phyloP scores from a whole-genome alignment of 129 eudicot genomes.

The Flaveria trinervia region DNA sequence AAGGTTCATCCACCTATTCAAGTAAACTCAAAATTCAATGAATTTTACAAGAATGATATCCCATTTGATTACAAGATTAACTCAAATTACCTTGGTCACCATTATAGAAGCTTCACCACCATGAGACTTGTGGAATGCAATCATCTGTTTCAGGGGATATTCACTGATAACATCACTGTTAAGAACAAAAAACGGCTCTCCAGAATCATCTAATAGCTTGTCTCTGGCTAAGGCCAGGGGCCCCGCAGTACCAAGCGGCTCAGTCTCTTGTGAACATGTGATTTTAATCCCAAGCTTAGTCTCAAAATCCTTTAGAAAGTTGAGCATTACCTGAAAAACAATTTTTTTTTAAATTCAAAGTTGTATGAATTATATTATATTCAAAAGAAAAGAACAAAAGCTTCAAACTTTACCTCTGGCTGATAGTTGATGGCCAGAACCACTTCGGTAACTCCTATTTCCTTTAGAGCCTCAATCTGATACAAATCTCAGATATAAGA shows the following conservation, averaged over 20 bases:
- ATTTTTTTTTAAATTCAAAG: neutral
- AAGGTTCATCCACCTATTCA: slow-evolving; percentile 87
- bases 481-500: slow-evolving; percentile 14
- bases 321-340: slow-evolving; percentile 57
- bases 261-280: slow-evolving; percentile 84
- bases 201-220: slow-evolving; percentile 67
- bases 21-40: slow-evolving; percentile 4
- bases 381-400: neutral
- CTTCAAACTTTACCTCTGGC: slow-evolving; percentile 73
- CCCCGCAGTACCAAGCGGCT: slow-evolving; percentile 90
- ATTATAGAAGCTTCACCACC: slow-evolving; percentile 90
- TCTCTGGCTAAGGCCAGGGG: slow-evolving; percentile 88
- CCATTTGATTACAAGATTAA: neutral
- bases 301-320: slow-evolving; percentile 84
- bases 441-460: slow-evolving; percentile 91
- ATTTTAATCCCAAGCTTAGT: slow-evolving; percentile 73
- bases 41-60: slow-evolving; percentile 1
- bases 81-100: slow-evolving; percentile 76
- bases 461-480: slow-evolving; percentile 95
- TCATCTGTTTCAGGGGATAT: slow-evolving; percentile 73
- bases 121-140: slow-evolving; percentile 76
- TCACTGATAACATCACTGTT: slow-evolving; percentile 87
- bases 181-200: slow-evolving; percentile 76
- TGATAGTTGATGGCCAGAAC: slow-evolving; percentile 96
- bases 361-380: slow-evolving; percentile 4